A percentile compares a stretch with the other conserved stretches of the same genome.
phyloP scores from a whole-genome alignment of 192 early-diverging fungal genomes.

The Coemansia aciculifera region DNA sequence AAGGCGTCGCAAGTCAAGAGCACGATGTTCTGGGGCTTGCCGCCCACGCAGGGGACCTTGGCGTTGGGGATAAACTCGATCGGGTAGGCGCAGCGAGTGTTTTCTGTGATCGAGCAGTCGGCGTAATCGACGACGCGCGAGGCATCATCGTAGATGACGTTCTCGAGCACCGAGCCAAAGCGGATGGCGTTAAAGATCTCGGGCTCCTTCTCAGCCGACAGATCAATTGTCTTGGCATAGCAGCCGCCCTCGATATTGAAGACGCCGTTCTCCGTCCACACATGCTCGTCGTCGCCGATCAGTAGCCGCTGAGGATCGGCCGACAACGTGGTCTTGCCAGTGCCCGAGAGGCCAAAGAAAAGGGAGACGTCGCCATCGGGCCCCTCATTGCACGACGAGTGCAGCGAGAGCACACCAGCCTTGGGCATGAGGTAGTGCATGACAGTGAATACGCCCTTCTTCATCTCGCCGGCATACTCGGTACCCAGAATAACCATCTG shows the following conservation, averaged over 20 bases:
- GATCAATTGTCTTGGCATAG: slow-evolving; percentile 96
- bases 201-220: slow-evolving; percentile 96
- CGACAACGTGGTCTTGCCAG: slow-evolving; percentile 97
- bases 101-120: slow-evolving; percentile 84
- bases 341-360: slow-evolving; percentile 98
- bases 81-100: slow-evolving; percentile 95
- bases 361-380: slow-evolving; percentile 87
- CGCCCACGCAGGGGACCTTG: slow-evolving; percentile 87
- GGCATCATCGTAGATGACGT: slow-evolving; percentile 80
- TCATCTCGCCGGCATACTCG: slow-evolving; percentile 99
- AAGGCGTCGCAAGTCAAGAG: slow-evolving; percentile 96
- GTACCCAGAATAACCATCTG: slow-evolving; percentile 99
- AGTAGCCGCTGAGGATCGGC: slow-evolving; percentile 90
- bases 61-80: slow-evolving; percentile 95
- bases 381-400: slow-evolving; percentile 93
- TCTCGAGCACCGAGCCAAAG: slow-evolving; percentile 92
- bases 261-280: slow-evolving; percentile 94
- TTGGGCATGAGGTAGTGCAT: slow-evolving; percentile 99
- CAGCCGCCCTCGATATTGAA: slow-evolving; percentile 99
- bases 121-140: slow-evolving; percentile 64
- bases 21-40: slow-evolving; percentile 94
- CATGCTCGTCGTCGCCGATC: slow-evolving; percentile 99
- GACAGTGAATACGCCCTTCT: slow-evolving; percentile 98
- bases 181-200: slow-evolving; percentile 97
- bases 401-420: slow-evolving; percentile 57